These are phyloP conservation scores for Rhizopus delemar DNA, from an alignment of 371 early-diverging fungal species.

Conservation along the genomic window DNA sequence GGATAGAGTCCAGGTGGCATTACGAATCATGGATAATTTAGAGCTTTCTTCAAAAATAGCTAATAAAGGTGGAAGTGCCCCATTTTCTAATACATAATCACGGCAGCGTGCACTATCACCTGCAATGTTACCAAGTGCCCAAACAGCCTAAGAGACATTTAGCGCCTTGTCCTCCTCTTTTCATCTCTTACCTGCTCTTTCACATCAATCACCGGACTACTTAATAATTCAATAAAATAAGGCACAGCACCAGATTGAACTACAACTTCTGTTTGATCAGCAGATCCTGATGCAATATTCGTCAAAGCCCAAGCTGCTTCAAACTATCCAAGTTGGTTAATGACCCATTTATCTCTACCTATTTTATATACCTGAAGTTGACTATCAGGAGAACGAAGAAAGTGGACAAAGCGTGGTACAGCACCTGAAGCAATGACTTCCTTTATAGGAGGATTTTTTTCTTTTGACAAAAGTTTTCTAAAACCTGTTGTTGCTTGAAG, in stretches of 20 bases:
- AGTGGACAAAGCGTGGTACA: constrained; percentile 95
- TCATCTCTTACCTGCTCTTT: constrained; percentile 85
- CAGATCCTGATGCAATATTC: constrained; percentile 99
- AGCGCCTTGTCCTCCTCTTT: constrained; percentile 3
- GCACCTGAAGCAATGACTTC: constrained; percentile 95
- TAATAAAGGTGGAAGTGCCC: constrained; percentile 85
- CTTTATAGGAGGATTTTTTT: constrained; percentile 97
- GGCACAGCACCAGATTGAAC: constrained; percentile 94
- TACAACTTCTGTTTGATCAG: constrained; percentile 95
- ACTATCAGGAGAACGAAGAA: constrained; percentile 78
- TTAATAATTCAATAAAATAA: constrained; percentile 88
- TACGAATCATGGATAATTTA: constrained; percentile 94
- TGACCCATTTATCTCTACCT: neutral
- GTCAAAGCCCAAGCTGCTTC: constrained; percentile 99
- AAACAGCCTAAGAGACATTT: constrained; percentile 76
- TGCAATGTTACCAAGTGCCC: constrained; percentile 99
- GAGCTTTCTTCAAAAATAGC: constrained; percentile 81
- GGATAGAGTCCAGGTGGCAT: constrained; percentile 99
- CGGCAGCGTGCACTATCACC: constrained; percentile 97
- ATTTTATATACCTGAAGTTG: constrained; percentile 78
- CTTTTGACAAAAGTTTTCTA: constrained; percentile 97
- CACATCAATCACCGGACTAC: constrained; percentile 86
- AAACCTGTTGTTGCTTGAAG: constrained; percentile 88
- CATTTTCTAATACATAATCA: constrained; percentile 87
- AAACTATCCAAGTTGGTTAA: constrained; percentile 63